These are phyloP conservation scores for Trichoderma oligosporum DNA, from an alignment of 2,329 filamentous ascomycete genomes.

Conservation along the genomic window DNA sequence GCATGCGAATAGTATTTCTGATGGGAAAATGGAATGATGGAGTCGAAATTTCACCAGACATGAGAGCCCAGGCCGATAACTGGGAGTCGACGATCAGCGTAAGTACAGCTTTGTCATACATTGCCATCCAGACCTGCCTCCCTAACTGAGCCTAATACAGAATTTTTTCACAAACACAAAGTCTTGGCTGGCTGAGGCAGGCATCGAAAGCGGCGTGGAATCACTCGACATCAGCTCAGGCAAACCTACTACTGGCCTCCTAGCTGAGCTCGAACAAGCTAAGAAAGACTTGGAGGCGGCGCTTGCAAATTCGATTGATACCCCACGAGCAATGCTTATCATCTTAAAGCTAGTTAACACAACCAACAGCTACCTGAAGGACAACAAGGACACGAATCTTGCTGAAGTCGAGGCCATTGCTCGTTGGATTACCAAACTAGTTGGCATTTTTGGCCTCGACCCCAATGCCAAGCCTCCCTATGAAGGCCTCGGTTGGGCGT, in stretches of 20 bases:
- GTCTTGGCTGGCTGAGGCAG: slow-evolving; percentile 48
- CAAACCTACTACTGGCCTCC: slow-evolving; percentile 32
- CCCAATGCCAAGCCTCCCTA: slow-evolving; percentile 54
- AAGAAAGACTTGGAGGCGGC: slow-evolving; percentile 55
- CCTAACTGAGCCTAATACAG: slow-evolving; percentile 32
- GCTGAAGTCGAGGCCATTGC: slow-evolving; percentile 55
- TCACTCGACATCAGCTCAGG: slow-evolving; percentile 38
- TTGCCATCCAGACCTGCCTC: not conserved
- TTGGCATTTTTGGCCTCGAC: slow-evolving; percentile 81
- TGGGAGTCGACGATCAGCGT: slow-evolving; percentile 78
- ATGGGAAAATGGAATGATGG: slow-evolving; percentile 87
- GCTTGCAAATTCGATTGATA: slow-evolving; percentile 84
- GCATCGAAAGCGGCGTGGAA: slow-evolving; percentile 34
- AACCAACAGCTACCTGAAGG: slow-evolving; percentile 61
- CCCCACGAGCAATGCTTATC: slow-evolving; percentile 71
- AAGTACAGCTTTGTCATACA: slow-evolving; percentile 26
- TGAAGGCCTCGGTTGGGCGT: slow-evolving; percentile 55
- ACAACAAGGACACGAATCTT: slow-evolving; percentile 46
- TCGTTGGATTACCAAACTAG: slow-evolving; percentile 76
- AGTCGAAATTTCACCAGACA: slow-evolving; percentile 82
- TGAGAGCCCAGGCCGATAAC: slow-evolving; percentile 67
- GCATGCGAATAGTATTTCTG: slow-evolving; percentile 80
- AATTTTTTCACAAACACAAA: slow-evolving; percentile 59
- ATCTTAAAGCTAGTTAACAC: slow-evolving; percentile 74
- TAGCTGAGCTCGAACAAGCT: slow-evolving; percentile 48